Conservation (phyloP, 108 stramenopile species). For the Chaetoceros muelleri region DNA sequence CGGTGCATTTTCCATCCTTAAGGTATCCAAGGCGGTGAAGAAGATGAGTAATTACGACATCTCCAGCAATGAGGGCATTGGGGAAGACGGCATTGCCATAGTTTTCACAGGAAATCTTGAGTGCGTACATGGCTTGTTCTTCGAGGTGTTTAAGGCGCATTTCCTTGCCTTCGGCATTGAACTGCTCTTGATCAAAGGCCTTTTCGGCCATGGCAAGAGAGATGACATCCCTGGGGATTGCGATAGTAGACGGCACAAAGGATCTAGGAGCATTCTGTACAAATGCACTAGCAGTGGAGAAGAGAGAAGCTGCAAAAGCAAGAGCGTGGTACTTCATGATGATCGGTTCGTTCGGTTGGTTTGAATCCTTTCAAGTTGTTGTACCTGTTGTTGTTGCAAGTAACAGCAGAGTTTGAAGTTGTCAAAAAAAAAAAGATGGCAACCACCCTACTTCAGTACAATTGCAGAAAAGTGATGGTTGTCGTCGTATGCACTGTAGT, state of each 20-base stretch:
- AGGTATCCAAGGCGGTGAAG: slow-evolving; percentile 78
- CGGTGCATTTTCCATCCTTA: slow-evolving; percentile 56
- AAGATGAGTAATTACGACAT: slow-evolving; percentile 82
- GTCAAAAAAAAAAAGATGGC: no score
- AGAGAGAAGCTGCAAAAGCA: slow-evolving; percentile 1
- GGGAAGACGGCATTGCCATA: slow-evolving; percentile 83
- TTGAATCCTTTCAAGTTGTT: no score
- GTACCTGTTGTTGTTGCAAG: no score
- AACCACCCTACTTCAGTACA: no score
- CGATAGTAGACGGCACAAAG: not conserved
- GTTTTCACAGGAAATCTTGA: slow-evolving; percentile 82
- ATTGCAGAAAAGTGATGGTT: no score
- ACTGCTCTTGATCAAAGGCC: slow-evolving; percentile 74
- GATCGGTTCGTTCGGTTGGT: no score
- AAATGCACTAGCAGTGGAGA: not conserved
- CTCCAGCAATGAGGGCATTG: slow-evolving; percentile 88
- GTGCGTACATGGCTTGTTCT: slow-evolving; percentile 84
- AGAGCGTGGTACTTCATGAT: not conserved
- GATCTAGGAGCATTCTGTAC: not conserved
- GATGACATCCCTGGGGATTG: not conserved
- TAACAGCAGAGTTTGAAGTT: no score
- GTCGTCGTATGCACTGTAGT: no score
- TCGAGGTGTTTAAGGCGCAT: slow-evolving; percentile 85
- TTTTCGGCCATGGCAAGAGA: slow-evolving; percentile 9
- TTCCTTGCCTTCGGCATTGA: slow-evolving; percentile 75